Evolutionary conservation across 2,329 filamentous ascomycete species (phyloP).

Genomic region (Ophiocordyceps unilateralis): DNA sequence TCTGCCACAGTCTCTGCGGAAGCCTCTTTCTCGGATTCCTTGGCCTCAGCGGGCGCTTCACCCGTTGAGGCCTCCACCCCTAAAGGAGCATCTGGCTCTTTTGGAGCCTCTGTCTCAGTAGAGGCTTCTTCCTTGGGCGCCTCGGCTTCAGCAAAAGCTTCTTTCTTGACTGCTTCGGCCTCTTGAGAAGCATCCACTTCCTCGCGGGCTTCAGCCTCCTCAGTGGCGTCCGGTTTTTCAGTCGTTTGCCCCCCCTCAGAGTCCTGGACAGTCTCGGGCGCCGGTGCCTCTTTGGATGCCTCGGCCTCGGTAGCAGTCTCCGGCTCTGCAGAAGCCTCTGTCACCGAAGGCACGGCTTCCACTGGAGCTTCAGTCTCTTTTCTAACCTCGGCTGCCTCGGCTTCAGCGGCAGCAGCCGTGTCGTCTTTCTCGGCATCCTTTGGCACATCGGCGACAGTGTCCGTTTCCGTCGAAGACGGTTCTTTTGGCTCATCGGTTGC

Average conservation of each 20-base stretch:
- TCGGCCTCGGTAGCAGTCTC: neutral
- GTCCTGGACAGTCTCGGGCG: neutral
- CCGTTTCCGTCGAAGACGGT: neutral
- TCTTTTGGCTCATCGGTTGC: neutral
- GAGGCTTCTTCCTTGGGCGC: neutral
- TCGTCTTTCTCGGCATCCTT: neutral
- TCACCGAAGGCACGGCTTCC: neutral
- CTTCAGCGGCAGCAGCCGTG: no score
- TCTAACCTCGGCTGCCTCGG: neutral
- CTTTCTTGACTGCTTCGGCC: constrained; percentile 1
- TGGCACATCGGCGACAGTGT: neutral
- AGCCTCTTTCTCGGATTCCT: no score
- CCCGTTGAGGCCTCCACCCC: no score
- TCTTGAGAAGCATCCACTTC: neutral
- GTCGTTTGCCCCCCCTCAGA: neutral
- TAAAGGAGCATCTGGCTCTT: neutral
- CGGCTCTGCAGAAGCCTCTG: neutral
- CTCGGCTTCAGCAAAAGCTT: neutral
- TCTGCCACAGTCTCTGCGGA: neutral
- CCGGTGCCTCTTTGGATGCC: neutral
- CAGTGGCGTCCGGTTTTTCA: neutral
- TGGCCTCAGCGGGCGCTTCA: no score
- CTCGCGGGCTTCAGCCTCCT: constrained; percentile 1
- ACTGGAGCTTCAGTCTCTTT: neutral
- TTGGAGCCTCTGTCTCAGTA: neutral